These are phyloP conservation scores for Aspergillus sparsus DNA, from an alignment of 495 filamentous ascomycete species.

Conservation along the genomic window DNA sequence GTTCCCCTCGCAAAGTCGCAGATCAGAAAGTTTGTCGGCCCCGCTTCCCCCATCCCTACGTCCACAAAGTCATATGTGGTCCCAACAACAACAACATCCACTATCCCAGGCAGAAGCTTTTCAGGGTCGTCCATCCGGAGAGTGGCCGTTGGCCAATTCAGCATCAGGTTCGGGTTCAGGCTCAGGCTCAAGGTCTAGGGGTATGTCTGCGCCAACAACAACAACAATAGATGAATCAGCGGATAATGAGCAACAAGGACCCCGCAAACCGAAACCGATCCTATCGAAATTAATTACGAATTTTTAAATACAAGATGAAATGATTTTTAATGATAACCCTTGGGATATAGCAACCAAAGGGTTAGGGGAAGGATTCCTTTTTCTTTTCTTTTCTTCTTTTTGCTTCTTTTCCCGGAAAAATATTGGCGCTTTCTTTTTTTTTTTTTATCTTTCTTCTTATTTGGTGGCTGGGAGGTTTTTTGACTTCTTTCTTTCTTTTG, in stretches of 20 bases:
- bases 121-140: constrained; percentile 1
- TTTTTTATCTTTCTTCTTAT: too few species aligned
- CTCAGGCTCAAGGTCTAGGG: not conserved
- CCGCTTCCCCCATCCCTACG: not conserved
- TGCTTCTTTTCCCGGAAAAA: not conserved
- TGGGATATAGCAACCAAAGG: not conserved
- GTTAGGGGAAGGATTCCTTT: not conserved
- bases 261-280: constrained; percentile 39
- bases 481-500: not conserved
- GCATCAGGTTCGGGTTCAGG: not conserved
- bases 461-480: too few species aligned
- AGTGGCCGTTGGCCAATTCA: not conserved
- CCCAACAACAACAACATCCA: not conserved
- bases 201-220: not conserved
- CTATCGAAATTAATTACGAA: constrained; percentile 46
- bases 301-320: constrained; percentile 27
- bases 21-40: not conserved
- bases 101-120: not conserved
- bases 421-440: too few species aligned
- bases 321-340: not conserved
- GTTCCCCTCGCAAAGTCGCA: not conserved
- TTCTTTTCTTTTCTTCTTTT: constrained; percentile 6
- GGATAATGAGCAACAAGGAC: not conserved
- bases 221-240: not conserved
- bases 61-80: not conserved